phyloP scores from a whole-genome alignment of 352 stramenopile genomes.

The Pythium pectinolyticum region DNA sequence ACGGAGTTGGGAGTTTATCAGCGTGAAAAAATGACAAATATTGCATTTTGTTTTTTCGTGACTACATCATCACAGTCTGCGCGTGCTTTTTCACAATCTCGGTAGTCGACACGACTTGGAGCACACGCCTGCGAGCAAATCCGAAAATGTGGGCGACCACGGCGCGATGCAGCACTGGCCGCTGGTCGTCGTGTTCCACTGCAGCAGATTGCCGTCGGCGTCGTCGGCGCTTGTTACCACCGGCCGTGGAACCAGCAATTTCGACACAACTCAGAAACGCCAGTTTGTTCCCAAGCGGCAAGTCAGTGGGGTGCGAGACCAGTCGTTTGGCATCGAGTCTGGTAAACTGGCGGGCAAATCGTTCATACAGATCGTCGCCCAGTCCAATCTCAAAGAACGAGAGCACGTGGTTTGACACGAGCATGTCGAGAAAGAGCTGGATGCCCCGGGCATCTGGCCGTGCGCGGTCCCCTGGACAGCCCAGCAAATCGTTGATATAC shows the following conservation, averaged over 20 bases:
- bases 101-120: not conserved
- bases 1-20: too few relatives aligned
- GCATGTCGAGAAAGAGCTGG: constrained; percentile 10
- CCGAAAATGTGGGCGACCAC: not conserved
- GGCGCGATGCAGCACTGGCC: not conserved
- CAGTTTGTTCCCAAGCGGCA: not conserved
- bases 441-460: constrained; percentile 1
- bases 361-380: not conserved
- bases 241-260: not conserved
- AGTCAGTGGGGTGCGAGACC: not conserved
- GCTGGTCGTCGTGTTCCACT: too few relatives aligned
- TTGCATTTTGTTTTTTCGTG: too few relatives aligned
- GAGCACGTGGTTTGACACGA: not conserved
- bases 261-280: constrained; percentile 11
- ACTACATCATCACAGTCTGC: too few relatives aligned
- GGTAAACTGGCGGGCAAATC: not conserved
- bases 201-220: too few relatives aligned
- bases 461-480: not conserved
- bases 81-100: too few relatives aligned
- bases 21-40: too few relatives aligned
- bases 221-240: not conserved
- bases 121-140: not conserved
- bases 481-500: constrained; percentile 5
- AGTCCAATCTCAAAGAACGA: constrained; percentile 14
- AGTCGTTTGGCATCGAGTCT: not conserved